A percentile compares a stretch with the other conserved stretches of the same genome.
Conservation (phyloP, 1,284 basidiomycete genomes). For the Leccinum pachyderme region DNA sequence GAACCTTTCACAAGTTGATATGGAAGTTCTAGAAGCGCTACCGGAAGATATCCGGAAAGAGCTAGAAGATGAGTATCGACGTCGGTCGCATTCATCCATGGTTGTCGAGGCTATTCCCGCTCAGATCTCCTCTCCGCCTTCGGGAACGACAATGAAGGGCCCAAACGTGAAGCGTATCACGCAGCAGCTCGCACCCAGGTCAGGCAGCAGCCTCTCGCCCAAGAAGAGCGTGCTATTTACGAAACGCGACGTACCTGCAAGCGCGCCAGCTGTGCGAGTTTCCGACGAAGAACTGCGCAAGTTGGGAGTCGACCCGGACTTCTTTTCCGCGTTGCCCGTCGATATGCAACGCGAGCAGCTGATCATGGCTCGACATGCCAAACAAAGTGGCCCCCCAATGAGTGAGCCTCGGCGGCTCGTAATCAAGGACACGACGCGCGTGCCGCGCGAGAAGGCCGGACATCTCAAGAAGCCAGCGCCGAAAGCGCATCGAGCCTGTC, state of each 20-base stretch:
- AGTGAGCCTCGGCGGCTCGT: slow-evolving; percentile 39
- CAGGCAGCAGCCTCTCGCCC: slow-evolving; percentile 42
- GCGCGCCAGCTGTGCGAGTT: slow-evolving; percentile 27
- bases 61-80: slow-evolving; percentile 63
- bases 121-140: slow-evolving; percentile 1
- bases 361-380: slow-evolving; percentile 49
- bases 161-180: slow-evolving; percentile 56
- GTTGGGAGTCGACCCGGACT: slow-evolving; percentile 68
- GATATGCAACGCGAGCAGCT: slow-evolving; percentile 75
- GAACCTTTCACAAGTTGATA: slow-evolving; percentile 74
- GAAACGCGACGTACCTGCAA: slow-evolving; percentile 26
- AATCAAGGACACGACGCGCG: slow-evolving; percentile 47
- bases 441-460: slow-evolving; percentile 19
- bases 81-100: slow-evolving; percentile 48
- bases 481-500: slow-evolving; percentile 45
- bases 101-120: slow-evolving; percentile 5
- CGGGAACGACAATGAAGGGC: slow-evolving; percentile 34
- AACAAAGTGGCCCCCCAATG: slow-evolving; percentile 41
- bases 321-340: slow-evolving; percentile 63
- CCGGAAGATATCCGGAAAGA: slow-evolving; percentile 71
- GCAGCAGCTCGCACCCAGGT: slow-evolving; percentile 58
- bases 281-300: slow-evolving; percentile 53
- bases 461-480: slow-evolving; percentile 45
- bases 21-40: slow-evolving; percentile 66
- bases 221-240: slow-evolving; percentile 42